phyloP scores from a whole-genome alignment of 2,329 filamentous ascomycete species.

The Chrysoporthe cubensis region DNA sequence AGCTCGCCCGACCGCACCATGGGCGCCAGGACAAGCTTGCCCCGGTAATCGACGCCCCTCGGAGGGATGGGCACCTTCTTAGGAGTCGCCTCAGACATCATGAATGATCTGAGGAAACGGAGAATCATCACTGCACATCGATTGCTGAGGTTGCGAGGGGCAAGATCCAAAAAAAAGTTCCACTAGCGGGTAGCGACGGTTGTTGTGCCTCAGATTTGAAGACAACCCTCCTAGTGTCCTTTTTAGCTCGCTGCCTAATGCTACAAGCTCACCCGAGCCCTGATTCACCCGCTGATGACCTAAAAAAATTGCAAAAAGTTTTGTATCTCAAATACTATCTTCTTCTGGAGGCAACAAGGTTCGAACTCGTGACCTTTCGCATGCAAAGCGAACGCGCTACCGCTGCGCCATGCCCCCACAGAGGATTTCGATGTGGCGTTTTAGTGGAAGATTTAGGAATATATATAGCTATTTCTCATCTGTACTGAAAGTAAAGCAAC shows the following conservation, averaged over 20 bases:
- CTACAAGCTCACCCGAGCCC: not conserved
- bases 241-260: not conserved
- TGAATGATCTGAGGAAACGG: constrained; percentile 38
- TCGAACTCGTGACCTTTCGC: constrained; percentile 25
- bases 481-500: not conserved
- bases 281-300: not conserved
- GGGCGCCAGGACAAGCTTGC: constrained; percentile 91
- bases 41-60: constrained; percentile 90
- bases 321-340: not conserved
- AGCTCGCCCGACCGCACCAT: constrained; percentile 99
- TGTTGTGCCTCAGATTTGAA: not conserved
- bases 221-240: not conserved
- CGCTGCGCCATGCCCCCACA: constrained; percentile 22
- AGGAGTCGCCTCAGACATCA: constrained; percentile 55
- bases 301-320: not conserved
- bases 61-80: constrained; percentile 82
- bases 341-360: constrained; percentile 13
- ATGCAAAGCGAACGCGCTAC: constrained; percentile 27
- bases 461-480: not conserved
- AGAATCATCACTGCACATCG: constrained; percentile 22
- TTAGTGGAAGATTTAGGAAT: not conserved
- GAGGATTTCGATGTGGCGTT: not conserved
- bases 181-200: not conserved
- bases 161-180: not conserved
- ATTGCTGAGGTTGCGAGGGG: not conserved